Percentiles rank a stretch among this genome's conserved stretches.
These are phyloP conservation scores for Solanum chiquidenum DNA, from an alignment of 257 asterid genomes.

Conservation along the genomic window DNA sequence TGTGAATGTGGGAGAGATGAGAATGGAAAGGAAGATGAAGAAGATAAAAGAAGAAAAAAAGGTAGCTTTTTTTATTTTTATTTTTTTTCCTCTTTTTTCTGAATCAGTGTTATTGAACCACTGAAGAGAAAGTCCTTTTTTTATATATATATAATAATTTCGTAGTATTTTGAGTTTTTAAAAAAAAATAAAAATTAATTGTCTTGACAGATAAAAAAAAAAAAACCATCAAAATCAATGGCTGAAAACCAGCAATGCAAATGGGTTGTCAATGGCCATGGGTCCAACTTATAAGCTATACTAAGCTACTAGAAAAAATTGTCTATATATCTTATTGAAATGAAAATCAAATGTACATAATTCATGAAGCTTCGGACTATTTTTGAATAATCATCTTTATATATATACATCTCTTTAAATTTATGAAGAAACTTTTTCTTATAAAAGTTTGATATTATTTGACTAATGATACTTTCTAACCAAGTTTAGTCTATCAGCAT, in stretches of 20 bases:
- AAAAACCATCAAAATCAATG: slow-evolving; percentile 8
- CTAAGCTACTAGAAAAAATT: too few relatives aligned
- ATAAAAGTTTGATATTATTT: background rate
- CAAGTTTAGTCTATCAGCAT: background rate
- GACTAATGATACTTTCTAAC: background rate
- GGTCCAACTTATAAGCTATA: slow-evolving; percentile 12
- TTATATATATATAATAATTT: too few relatives aligned
- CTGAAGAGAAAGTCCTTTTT: background rate
- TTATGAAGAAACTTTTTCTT: too few relatives aligned
- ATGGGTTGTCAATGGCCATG: slow-evolving; percentile 1
- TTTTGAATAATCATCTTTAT: too few relatives aligned
- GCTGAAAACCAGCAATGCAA: slow-evolving; percentile 10
- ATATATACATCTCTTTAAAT: too few relatives aligned
- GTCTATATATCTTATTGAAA: too few relatives aligned
- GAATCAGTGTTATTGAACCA: slow-evolving; percentile 3
- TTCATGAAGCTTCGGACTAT: background rate
- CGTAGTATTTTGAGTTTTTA: background rate
- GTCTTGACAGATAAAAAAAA: background rate
- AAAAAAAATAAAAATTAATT: background rate
- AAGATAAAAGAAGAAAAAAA: slow-evolving; percentile 1
- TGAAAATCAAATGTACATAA: background rate
- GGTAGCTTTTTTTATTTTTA: background rate
- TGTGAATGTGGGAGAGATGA: slow-evolving; percentile 8
- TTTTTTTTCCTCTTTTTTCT: background rate
- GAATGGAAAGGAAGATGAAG: background rate